Percentiles rank a stretch among this genome's conserved stretches.
phyloP scores from a whole-genome alignment of 2,329 filamentous ascomycete species.

The Pyricularia sp. region DNA sequence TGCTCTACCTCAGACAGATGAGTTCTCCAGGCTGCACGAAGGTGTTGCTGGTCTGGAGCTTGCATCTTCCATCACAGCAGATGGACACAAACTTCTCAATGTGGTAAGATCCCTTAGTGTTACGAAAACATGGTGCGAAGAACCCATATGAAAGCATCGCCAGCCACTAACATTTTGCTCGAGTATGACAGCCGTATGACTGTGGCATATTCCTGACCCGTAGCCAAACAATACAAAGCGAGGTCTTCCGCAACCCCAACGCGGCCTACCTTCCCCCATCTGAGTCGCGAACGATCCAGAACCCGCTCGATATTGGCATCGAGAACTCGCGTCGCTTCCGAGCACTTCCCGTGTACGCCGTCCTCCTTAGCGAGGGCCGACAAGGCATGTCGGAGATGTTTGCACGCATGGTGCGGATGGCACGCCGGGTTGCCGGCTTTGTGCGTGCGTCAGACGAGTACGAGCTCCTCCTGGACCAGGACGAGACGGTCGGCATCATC shows the following conservation, averaged over 20 bases:
- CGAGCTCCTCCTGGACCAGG: constrained; percentile 46
- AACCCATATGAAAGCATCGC: background rate
- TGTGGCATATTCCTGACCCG: constrained; percentile 79
- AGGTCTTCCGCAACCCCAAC: constrained; percentile 71
- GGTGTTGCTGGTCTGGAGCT: constrained; percentile 56
- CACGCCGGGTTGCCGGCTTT: constrained; percentile 52
- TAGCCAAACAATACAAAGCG: constrained; percentile 40
- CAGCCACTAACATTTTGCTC: constrained; percentile 3
- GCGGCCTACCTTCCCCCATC: constrained; percentile 58
- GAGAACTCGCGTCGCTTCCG: constrained; percentile 89
- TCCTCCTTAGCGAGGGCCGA: constrained; percentile 60
- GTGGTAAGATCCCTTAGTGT: constrained; percentile 37
- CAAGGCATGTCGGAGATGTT: constrained; percentile 58
- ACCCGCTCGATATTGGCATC: constrained; percentile 72
- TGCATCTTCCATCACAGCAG: constrained; percentile 75
- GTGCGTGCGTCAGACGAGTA: constrained; percentile 49
- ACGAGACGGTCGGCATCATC: constrained; percentile 37
- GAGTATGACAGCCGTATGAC: constrained; percentile 57
- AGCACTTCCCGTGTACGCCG: constrained; percentile 78
- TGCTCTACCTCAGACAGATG: constrained; percentile 39
- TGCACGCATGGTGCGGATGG: constrained; percentile 56
- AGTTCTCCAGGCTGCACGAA: constrained; percentile 40
- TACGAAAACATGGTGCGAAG: background rate
- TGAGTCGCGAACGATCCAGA: constrained; percentile 42
- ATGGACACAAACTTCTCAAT: constrained; percentile 87